Percentiles rank a stretch among this genome's conserved stretches.
Evolutionary conservation across 78 protist genomes (phyloP).

Genomic region (Neovahlkampfia damariscottae): DNA sequence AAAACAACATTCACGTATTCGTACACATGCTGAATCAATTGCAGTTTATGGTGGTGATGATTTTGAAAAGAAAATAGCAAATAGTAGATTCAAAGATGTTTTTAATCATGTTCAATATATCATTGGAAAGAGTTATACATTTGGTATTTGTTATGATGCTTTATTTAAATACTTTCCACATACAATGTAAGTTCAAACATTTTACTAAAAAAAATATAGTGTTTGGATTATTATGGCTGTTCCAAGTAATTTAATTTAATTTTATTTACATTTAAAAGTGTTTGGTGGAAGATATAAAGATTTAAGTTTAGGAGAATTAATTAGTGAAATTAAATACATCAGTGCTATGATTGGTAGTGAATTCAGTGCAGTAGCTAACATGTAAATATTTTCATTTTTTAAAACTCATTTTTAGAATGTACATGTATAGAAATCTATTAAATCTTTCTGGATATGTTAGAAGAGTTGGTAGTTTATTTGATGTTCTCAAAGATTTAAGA

Average conservation of each 20-base stretch:
- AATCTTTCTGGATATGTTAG: background rate
- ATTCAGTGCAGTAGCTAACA: too few relatives aligned
- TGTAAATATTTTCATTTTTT: too few relatives aligned
- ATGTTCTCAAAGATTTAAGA: background rate
- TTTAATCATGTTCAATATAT: background rate
- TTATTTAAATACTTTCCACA: conserved; percentile 47
- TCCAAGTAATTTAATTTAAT: too few relatives aligned
- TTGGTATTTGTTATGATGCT: conserved; percentile 7
- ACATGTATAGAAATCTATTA: background rate
- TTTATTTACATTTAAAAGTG: background rate
- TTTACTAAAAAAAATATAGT: too few relatives aligned
- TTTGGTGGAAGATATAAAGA: background rate
- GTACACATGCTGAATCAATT: conserved; percentile 11
- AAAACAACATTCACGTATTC: conserved; percentile 6
- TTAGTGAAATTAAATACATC: too few relatives aligned
- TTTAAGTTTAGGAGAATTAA: background rate
- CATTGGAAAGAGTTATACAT: background rate
- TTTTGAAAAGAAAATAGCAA: background rate
- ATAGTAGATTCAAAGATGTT: background rate
- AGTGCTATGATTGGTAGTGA: too few relatives aligned
- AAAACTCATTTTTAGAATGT: too few relatives aligned
- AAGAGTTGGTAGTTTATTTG: background rate
- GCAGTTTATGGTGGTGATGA: conserved; percentile 23
- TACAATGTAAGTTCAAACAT: too few relatives aligned
- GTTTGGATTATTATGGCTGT: too few relatives aligned